These are phyloP conservation scores for Gloeostereum incarnatum DNA, from an alignment of 768 basidiomycete species.

Conservation along the genomic window DNA sequence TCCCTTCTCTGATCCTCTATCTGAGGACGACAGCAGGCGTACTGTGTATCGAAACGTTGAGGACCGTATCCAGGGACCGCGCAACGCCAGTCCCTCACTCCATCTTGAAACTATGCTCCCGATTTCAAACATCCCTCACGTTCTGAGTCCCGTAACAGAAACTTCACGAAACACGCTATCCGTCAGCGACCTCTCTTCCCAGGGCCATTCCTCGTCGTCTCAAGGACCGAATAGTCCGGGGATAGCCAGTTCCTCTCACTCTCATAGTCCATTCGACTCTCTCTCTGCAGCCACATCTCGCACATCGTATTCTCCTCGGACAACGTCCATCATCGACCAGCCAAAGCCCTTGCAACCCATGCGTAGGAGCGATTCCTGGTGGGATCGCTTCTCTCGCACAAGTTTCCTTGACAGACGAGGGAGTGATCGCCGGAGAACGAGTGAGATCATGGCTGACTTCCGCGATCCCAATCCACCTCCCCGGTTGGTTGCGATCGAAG, in stretches of 20 bases:
- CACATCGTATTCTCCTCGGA: constrained; percentile 14
- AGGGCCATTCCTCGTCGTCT: constrained; percentile 15
- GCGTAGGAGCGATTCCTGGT: constrained; percentile 69
- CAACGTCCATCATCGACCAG: constrained; percentile 14
- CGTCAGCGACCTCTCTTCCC: constrained; percentile 14
- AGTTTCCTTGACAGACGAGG: constrained; percentile 51
- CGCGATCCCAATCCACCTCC: constrained; percentile 79
- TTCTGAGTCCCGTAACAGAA: constrained; percentile 23
- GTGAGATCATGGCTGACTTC: constrained; percentile 36
- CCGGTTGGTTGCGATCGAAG: constrained; percentile 47
- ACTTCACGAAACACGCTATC: constrained; percentile 14
- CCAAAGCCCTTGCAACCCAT: constrained; percentile 35
- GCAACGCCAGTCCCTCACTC: constrained; percentile 1
- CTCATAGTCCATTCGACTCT: constrained; percentile 26
- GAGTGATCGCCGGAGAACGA: constrained; percentile 27
- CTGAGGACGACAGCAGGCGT: constrained; percentile 21
- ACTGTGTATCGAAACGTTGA: constrained; percentile 15
- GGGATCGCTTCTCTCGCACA: constrained; percentile 62
- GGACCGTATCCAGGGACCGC: constrained; percentile 1
- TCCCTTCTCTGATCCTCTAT: constrained; percentile 34
- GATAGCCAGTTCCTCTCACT: too few species aligned
- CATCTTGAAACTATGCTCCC: constrained; percentile 11
- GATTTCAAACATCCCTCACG: constrained; percentile 7
- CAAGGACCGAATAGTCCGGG: constrained; percentile 20
- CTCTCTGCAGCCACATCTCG: constrained; percentile 14